Evolutionary conservation across 1,284 basidiomycete genomes (phyloP).

Genomic region (Gomphus bonarii): DNA sequence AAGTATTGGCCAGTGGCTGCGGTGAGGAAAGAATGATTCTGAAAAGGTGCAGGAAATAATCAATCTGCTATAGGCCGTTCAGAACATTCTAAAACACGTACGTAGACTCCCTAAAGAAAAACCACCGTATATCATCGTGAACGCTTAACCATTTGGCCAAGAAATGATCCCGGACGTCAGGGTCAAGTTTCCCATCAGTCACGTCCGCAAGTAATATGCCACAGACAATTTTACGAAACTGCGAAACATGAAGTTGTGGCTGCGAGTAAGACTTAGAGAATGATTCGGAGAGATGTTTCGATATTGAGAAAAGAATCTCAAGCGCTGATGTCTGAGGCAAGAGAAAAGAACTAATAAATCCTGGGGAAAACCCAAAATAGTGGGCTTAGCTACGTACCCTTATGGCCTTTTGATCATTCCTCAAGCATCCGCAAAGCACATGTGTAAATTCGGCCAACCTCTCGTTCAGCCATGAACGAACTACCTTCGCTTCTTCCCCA

Average conservation of each 20-base stretch:
- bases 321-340: slow-evolving; percentile 56
- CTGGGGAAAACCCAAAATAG: background rate
- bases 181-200: slow-evolving; percentile 31
- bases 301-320: slow-evolving; percentile 72
- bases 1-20: slow-evolving; percentile 25
- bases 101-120: slow-evolving; percentile 82
- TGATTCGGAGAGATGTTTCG: slow-evolving; percentile 66
- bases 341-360: background rate
- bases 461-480: slow-evolving; percentile 70
- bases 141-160: slow-evolving; percentile 65
- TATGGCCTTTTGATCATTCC: slow-evolving; percentile 59
- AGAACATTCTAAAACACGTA: slow-evolving; percentile 27
- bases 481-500: slow-evolving; percentile 48
- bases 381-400: slow-evolving; percentile 32
- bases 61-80: background rate
- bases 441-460: slow-evolving; percentile 57
- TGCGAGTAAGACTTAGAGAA: slow-evolving; percentile 34
- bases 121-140: slow-evolving; percentile 88
- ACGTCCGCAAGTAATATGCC: slow-evolving; percentile 37
- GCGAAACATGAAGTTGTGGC: slow-evolving; percentile 60
- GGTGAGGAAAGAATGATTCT: slow-evolving; percentile 10
- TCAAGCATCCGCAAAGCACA: slow-evolving; percentile 57
- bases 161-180: slow-evolving; percentile 56
- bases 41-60: background rate
- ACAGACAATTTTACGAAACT: slow-evolving; percentile 56